Conservation (phyloP, 169 alveolate genomes). For the Plasmodium billcollinsi region DNA sequence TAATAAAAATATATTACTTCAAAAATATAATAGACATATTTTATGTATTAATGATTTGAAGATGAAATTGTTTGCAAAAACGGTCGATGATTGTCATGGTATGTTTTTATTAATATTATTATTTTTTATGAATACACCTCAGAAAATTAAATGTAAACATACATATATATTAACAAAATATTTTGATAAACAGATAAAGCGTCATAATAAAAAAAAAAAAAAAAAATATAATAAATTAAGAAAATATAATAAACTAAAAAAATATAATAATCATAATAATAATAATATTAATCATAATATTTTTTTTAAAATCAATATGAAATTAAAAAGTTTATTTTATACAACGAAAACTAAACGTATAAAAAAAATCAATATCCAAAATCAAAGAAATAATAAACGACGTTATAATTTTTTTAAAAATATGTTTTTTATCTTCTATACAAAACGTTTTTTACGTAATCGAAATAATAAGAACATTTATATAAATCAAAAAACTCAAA, state of each 20-base stretch:
- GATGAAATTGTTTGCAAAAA: slow-evolving; percentile 76
- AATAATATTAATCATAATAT: too few species aligned
- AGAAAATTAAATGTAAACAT: slow-evolving; percentile 17
- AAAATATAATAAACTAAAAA: neutral
- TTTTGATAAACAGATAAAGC: slow-evolving; percentile 22
- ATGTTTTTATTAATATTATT: slow-evolving; percentile 59
- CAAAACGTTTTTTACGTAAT: too few species aligned
- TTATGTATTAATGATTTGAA: slow-evolving; percentile 62
- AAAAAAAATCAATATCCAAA: too few species aligned
- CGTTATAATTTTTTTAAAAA: too few species aligned
- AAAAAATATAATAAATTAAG: neutral
- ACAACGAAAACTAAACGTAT: too few species aligned
- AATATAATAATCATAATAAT: too few species aligned
- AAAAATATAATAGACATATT: slow-evolving; percentile 20
- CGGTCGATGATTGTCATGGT: slow-evolving; percentile 63
- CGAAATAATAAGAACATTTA: too few species aligned
- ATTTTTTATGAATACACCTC: slow-evolving; percentile 58
- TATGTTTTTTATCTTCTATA: too few species aligned
- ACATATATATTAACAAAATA: slow-evolving; percentile 27
- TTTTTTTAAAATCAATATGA: too few species aligned
- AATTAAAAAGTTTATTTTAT: too few species aligned
- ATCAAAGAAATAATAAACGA: too few species aligned
- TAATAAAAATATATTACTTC: slow-evolving; percentile 41
- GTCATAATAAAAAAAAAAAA: slow-evolving; percentile 3
- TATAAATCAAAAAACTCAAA: too few species aligned